Evolutionary conservation across 495 filamentous ascomycete genomes (phyloP).

Genomic region (Xylaria castorea): DNA sequence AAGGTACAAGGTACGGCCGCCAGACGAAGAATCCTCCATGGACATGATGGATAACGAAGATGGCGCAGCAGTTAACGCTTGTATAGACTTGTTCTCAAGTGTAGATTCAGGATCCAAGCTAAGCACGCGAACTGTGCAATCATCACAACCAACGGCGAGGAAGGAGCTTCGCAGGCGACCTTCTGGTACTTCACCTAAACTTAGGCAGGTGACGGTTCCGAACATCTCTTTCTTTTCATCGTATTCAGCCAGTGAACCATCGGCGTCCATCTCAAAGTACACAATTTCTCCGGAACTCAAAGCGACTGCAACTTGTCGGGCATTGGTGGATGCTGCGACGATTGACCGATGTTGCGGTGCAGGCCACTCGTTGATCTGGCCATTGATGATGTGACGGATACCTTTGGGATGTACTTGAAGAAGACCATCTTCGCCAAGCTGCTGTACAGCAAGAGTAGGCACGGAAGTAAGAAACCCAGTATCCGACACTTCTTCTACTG

Average conservation of each 20-base stretch:
- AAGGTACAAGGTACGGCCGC: slow-evolving; percentile 82
- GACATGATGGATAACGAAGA: slow-evolving; percentile 91
- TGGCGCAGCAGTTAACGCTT: slow-evolving; percentile 88
- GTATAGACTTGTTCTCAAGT: slow-evolving; percentile 89
- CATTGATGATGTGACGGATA: slow-evolving; percentile 86
- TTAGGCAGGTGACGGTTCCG: slow-evolving; percentile 91
- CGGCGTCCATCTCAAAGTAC: slow-evolving; percentile 95
- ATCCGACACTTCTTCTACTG: slow-evolving; percentile 92
- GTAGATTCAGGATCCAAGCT: slow-evolving; percentile 89
- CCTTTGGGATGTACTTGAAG: slow-evolving; percentile 95
- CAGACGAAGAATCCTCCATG: slow-evolving; percentile 81
- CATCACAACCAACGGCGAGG: slow-evolving; percentile 94
- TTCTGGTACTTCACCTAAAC: slow-evolving; percentile 91
- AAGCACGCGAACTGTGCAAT: slow-evolving; percentile 91
- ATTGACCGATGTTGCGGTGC: slow-evolving; percentile 92
- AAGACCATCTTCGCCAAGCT: slow-evolving; percentile 90
- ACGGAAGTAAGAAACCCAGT: slow-evolving; percentile 88
- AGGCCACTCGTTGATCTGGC: slow-evolving; percentile 91
- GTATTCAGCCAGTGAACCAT: slow-evolving; percentile 90
- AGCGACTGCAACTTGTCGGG: slow-evolving; percentile 90
- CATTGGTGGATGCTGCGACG: slow-evolving; percentile 93
- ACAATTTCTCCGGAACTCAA: slow-evolving; percentile 95
- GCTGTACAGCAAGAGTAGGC: slow-evolving; percentile 88
- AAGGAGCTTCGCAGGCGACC: slow-evolving; percentile 85
- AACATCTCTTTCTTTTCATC: slow-evolving; percentile 96